Base-by-base conservation (phyloP, 345 rosid species). In the Eucalyptus erythrocorys region DNA sequence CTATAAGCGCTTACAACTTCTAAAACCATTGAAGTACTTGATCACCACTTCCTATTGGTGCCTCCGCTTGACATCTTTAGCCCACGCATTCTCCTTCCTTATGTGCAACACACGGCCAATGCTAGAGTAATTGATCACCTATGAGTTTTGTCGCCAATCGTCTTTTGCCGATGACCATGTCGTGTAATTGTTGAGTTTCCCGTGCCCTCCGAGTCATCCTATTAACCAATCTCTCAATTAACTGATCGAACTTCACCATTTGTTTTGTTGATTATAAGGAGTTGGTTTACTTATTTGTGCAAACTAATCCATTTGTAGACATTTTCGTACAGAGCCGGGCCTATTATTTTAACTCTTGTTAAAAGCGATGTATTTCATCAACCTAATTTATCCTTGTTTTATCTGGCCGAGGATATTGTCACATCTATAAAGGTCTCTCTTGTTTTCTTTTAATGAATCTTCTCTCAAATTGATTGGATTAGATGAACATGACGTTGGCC, bases 241-340 rank as follows among this genome's bases (percentile, higher is more conserved):
- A 32, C 79, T 0, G 42, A 66, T 66, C 22, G 3, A 30, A 61
- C 32, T 34, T 61, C 71, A 30, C 15, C 3, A 61, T 59, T 26
- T 64, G 9, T 66, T 59, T 26, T 64, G 9, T 66, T 19, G 22
- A 68, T 68, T 8, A 32, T 8, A 34, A 16, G 42, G 21, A 32
- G 13, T 66, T 66, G 21, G 10, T 15, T n/a, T 51, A 6, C 22
- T 14, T 4, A 15, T 66, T 66, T 15, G 2, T 15, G 6, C 32
- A 66, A 17, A 32, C 1, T 0, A 2, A 71, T 71, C 7, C 13
- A 71, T 71, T 10, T 34, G 1, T 6, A 71, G 1, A 34, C 26
- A 17, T 34, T 2, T 34, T 17, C 1, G 2, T 34, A 1, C 0
- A 34, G 3, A 71, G 26, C 0, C 1, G 4, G 7, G 15, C 1